Conservation (phyloP, 345 rosid species). For the Populus euphratica region DNA sequence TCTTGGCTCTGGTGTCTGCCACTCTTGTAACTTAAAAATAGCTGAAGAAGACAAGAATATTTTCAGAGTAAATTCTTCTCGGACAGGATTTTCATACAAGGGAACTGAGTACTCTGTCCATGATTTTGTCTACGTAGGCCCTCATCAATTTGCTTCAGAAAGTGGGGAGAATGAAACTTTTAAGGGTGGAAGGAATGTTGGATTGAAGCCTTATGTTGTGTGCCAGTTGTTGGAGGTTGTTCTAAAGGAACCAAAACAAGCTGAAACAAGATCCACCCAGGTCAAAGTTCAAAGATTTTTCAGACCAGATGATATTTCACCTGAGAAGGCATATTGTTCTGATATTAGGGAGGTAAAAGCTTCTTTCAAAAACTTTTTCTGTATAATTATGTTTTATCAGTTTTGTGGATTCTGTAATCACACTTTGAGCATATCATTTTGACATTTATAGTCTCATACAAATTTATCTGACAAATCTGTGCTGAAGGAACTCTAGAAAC, state of each 20-base stretch:
- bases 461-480: background rate
- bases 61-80: slow-evolving; percentile 18
- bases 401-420: background rate
- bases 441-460: background rate
- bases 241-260: slow-evolving; percentile 1
- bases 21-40: slow-evolving; percentile 19
- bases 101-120: slow-evolving; percentile 22
- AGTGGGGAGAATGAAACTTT: slow-evolving; percentile 18
- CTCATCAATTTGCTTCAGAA: slow-evolving; percentile 17
- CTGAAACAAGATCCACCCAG: slow-evolving; percentile 7
- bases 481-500: background rate
- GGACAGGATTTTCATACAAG: slow-evolving; percentile 9
- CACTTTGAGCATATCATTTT: background rate
- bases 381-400: background rate
- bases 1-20: slow-evolving; percentile 27
- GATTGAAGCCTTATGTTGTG: slow-evolving; percentile 21
- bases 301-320: slow-evolving; percentile 33
- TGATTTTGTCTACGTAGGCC: slow-evolving; percentile 26
- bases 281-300: slow-evolving; percentile 25
- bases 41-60: slow-evolving; percentile 16
- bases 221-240: slow-evolving; percentile 25
- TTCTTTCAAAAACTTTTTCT: background rate
- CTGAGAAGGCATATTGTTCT: slow-evolving; percentile 30
- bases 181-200: slow-evolving; percentile 32
- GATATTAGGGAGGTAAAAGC: slow-evolving; percentile 29